Base-by-base conservation (phyloP, 1,284 basidiomycete species). In the Ganoderma resinaceum region DNA sequence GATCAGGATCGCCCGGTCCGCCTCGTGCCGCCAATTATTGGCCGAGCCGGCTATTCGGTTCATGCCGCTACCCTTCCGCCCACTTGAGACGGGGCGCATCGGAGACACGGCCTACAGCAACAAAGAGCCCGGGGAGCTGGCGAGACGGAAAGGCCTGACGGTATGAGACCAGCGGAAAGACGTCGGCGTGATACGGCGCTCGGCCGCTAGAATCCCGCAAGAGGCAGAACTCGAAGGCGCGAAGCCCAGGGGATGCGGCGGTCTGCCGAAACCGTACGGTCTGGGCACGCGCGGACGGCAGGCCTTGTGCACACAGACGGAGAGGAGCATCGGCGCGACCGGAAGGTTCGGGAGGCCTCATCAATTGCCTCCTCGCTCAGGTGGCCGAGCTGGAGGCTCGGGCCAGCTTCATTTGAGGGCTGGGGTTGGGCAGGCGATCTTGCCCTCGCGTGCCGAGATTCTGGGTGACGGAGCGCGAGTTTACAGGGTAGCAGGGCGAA, bases 1-100 rank as follows among this genome's bases (percentile, higher is more conserved):
- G 70, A 68, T 69, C 58, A 62, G 40, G 65, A 67, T 69, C 61
- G 63, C 59, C 63, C 70, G 66, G 70, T 67, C 66, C 61, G 61
- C 63, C 35, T 63, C 63, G 63, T 67, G 66, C 63, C 65, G 70
- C 64, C 40, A 57, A 62, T 63, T 61, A 64, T 71, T 59, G 46
- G 38, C 42, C 62, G 55, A 55, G 52, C 70, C 63, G 62, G 40
- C 12, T 57, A 33, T 57, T 35, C 53, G 29, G 16, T 33, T 33
- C 7, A 20, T 9, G 53, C 20, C 4, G 33, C 26, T 14, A 31
- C 16, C 23, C 53, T 0, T 23, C 35, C n/a, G 7, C 31, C 37
- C 14, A 23, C 37, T 37, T 23, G 5, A 58, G 55, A 35, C 55
- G 55, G 33, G 7, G 55, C 33, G 53, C 53, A 33, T 57, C 53